Conservation (phyloP, 805 yeast species). For the Saccharomycopsis selenospora region DNA sequence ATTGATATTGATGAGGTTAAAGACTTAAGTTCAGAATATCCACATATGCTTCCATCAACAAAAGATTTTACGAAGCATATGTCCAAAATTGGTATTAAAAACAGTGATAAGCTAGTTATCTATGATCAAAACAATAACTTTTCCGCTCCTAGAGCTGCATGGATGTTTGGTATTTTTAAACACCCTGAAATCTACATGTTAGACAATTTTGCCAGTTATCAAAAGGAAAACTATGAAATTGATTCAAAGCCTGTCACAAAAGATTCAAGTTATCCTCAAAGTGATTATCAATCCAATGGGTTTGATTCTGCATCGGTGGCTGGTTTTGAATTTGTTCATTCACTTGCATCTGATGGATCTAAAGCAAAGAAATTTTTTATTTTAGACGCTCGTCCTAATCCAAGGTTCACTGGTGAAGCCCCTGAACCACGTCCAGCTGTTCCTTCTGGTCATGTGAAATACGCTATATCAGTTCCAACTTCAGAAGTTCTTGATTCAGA, state of each 20-base stretch:
- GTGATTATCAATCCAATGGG: constrained; percentile 16
- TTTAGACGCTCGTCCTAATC: constrained; percentile 76
- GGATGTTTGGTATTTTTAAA: constrained; percentile 80
- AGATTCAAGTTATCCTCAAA: not conserved
- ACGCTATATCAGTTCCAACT: constrained; percentile 73
- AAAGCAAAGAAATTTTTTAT: constrained; percentile 43
- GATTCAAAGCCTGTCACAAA: constrained; percentile 12
- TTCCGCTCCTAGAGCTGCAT: constrained; percentile 84
- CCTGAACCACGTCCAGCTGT: constrained; percentile 90
- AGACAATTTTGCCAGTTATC: constrained; percentile 58
- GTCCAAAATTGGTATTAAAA: constrained; percentile 47
- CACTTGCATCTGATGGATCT: constrained; percentile 31
- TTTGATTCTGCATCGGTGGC: constrained; percentile 47
- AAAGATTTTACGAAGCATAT: constrained; percentile 48
- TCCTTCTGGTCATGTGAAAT: constrained; percentile 85
- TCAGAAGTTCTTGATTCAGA: constrained; percentile 45
- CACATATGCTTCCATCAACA: constrained; percentile 82
- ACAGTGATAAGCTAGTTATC: constrained; percentile 58
- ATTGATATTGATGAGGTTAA: constrained; percentile 72
- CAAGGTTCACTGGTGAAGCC: constrained; percentile 67
- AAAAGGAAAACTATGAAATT: constrained; percentile 32
- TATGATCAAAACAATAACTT: constrained; percentile 84
- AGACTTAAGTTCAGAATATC: constrained; percentile 55
- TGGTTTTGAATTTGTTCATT: constrained; percentile 38
- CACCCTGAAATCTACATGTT: constrained; percentile 63